Base-by-base conservation (phyloP, 768 basidiomycete species). In the Inosperma sp. region DNA sequence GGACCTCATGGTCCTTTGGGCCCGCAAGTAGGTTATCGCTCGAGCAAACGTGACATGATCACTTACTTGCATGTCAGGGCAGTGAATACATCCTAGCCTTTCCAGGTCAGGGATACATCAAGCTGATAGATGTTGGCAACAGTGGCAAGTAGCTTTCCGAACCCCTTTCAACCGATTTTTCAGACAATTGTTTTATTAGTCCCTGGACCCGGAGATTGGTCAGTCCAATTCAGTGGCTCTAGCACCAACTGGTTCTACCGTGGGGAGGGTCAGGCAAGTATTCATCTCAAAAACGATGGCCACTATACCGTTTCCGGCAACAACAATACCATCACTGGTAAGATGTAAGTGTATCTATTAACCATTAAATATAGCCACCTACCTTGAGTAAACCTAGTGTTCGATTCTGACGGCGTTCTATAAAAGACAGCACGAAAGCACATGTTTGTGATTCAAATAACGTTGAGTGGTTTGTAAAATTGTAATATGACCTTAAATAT, bases 161-260 rank as follows among this genome's bases (percentile, higher is more conserved):
- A 26, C 23, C 12, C 7, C 17, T 25, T 41, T 26, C 27, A 25
- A 40, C 22, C 12, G 29, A 16, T 8, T 14, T 2, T 19, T 3
- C 7, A n/a, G 7, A 7, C 26, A n/a, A 25, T 1, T 30, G 12
- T 25, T 27, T 6, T 29, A 17, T 16, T 42, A 44, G 42, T 44
- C 42, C 13, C 26, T 17, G 41, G 41, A 26, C 41, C 41, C 16
- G 41, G 41, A n/a, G 41, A 44, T 21, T 44, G 42, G 42, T 44
- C 42, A 17, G 41, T 43, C 4, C 41, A 43, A 19, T 43, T 43
- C 26, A 25, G 30, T 29, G 41, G 41, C 14, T 43, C 41, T 26
- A 29, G 2, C 16, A 29, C 41, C 26, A 43, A 43, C 41, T 43
- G 41, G 41, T 43, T 43, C 26, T 43, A 43, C 26, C 30, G 26